Percentiles rank a stretch among this genome's conserved stretches.
These are phyloP conservation scores for Pleurotus citrinopileatus DNA, from an alignment of 768 basidiomycete species.

Conservation along the genomic window DNA sequence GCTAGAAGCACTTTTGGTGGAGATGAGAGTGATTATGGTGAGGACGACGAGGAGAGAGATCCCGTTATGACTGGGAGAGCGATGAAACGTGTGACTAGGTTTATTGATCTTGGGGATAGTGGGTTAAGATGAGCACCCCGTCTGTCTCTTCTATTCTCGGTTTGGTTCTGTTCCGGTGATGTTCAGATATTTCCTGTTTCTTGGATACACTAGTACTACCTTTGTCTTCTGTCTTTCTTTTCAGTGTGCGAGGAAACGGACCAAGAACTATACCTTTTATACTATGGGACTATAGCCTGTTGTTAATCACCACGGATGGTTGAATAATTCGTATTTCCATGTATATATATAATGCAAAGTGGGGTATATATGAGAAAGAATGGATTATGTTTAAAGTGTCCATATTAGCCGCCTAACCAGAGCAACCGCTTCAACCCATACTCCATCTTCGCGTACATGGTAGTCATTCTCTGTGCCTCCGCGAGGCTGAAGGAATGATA, in stretches of 20 bases:
- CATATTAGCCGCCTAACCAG: constrained; percentile 74
- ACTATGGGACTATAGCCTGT: constrained; percentile 4
- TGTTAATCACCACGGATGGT: constrained; percentile 7
- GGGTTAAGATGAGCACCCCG: constrained; percentile 19
- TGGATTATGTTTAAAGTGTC: not conserved
- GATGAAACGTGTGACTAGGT: constrained; percentile 76
- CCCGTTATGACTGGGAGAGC: constrained; percentile 46
- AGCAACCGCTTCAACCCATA: constrained; percentile 88
- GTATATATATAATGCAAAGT: constrained; percentile 4
- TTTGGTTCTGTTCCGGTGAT: not conserved
- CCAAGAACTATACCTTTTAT: constrained; percentile 3
- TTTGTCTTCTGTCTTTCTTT: not conserved
- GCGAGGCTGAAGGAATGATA: constrained; percentile 46
- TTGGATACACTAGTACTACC: not conserved
- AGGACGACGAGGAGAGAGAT: constrained; percentile 25
- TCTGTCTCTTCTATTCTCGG: not conserved
- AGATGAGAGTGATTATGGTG: constrained; percentile 20
- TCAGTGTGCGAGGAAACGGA: not conserved
- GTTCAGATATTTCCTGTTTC: not conserved
- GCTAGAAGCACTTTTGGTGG: constrained; percentile 18
- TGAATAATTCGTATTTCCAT: constrained; percentile 6
- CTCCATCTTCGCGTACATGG: constrained; percentile 89
- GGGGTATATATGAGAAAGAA: constrained; percentile 1
- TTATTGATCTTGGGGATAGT: constrained; percentile 64
- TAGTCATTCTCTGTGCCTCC: constrained; percentile 84